Base-by-base conservation (phyloP, 805 yeast genomes). In the Myxozyma mucilagina region DNA sequence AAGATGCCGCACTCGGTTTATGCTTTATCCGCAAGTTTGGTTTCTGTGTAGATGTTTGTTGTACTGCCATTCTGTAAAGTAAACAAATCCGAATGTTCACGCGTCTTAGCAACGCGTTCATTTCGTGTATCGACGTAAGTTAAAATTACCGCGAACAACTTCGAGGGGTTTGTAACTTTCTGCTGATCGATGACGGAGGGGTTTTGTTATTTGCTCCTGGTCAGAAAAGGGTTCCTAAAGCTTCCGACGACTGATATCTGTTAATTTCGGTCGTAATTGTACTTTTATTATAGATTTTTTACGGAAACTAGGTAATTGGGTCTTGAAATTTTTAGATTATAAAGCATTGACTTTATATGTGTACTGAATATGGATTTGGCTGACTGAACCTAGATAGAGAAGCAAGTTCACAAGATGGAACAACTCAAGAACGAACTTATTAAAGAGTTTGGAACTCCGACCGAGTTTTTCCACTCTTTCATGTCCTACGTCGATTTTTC, bases 401-500 rank as follows among this genome's bases (percentile, higher is more conserved):
- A 31, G 16, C 36, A 41, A 11, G 9, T 31, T 29, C 16, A 45
- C 16, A 47, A 4, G 10, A 47, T 44, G 47, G 54, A 39, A 42
- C 32, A 43, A 7, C 14, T 52, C 3, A 42, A 42, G 48, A 41
- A 16, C 9, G 56, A 18, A 10, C 42, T 43, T 24, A 6, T 31
- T 1, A 36, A 42, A 7, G 56, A 42, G 47, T 52, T 43, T 31
- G 56, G 48, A 29, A 51, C 43, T 32, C 53, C 53, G 29, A 14
- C 42, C 47, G 53, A 32, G 44, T 50, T 49, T 36, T 48, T 16
- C 14, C 38, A 31, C 32, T 54, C 58, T 36, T 35, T 53, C 24
- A 44, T 60, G 42, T 34, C 56, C 4, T 55, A 39, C 29, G 39
- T 64, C 36, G 66, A 61, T 45, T 56, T 62, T 41, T 48, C 63